Evolutionary conservation across 768 basidiomycete genomes (phyloP), one percentile per base, ranked within the genome.

Genomic region (Podaxis pistillaris): DNA sequence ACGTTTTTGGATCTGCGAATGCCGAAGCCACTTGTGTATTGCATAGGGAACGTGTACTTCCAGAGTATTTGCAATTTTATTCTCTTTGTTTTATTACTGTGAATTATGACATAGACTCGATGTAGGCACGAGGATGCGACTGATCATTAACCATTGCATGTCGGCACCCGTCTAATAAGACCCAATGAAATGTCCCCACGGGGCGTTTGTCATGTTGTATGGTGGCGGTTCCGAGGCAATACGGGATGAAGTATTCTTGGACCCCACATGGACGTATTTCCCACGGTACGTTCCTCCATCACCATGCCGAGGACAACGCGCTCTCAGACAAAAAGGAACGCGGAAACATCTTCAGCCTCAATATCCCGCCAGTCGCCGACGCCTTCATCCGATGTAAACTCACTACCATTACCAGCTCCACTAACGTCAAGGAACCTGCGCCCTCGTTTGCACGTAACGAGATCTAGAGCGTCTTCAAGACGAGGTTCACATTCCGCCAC

Each of bases 341-440:
- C 13, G 53, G 30, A 38, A 19, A n/a, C 44, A 28, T 33, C 58
- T 15, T 24, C 46, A 15, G 28, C 58, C 22, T 38, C 47, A 24
- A 37, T 47, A 2, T 51, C 46, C 50, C 58, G 47, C 17, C 46
- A 51, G 5, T 60, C 58, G 24, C 36, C 49, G 24, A 46, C 44
- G 0, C 4, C 28, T 28, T 11, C 30, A 7, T 19, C 70, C 46
- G 46, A 49, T 54, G 66, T 66, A 40, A 51, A 19, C 19, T 41
- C 54, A 30, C n/a, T 56, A 51, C 12, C 55, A 3, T 65, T 72
- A 12, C 72, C 69, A 54, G 66, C 64, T n/a, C 72, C 72, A 1
- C 60, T 63, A n/a, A 71, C 71, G 24, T 66, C 62, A 40, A 63
- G 71, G 22, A 65, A 51, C 58, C 67, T 68, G 3, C 62, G 44